Base-by-base conservation (phyloP, 352 stramenopile genomes). In the Globisporangium yorkense region DNA sequence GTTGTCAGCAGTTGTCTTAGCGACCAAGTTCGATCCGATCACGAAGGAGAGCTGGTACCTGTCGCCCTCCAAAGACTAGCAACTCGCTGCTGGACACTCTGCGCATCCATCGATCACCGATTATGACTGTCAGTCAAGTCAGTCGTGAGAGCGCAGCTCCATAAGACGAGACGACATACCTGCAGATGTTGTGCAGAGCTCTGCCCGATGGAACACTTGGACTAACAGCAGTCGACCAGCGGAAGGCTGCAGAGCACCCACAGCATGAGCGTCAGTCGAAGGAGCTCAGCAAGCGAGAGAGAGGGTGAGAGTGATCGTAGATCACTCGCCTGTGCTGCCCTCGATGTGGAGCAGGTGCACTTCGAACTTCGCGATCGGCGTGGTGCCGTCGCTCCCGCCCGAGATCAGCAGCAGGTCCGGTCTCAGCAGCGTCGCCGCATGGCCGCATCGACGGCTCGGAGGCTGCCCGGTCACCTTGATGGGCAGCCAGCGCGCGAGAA, bases 11-110 rank as follows among this genome's bases (percentile, higher is more conserved):
- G 16, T 12, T 21, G 37, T 7, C 7, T 7, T 13, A 18, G 31
- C 15, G n/a, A 27, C 53, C 5, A n/a, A 41, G 27, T 12, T 37
- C 15, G 35, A 39, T 31, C 6, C 7, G 21, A 4, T 35, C 39
- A 44, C 16, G 20, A 47, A 20, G 31, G 7, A 12, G 12, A 20
- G 5, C 40, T 37, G 39, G n/a, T 20, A 88, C 82, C 70, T 89
- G 79, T 18, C 77, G 78, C 0, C 82, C 82, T 21, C 79, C 79
- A 59, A 81, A 92, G 56, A 89, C 70, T 31, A 89, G 43, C 37
- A 89, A 52, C 62, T 86, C 66, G 21, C 56, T 56, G 10, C 56
- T 63, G 0, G 70, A 80, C 10, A 83, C 56, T 44, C 72, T 84
- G 45, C 8, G 5, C 33, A 37, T 37, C 6, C 33, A 37, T 3